A percentile compares a stretch with the other conserved stretches of the same genome.
Conservation (phyloP, 306 rosid species). For the Cajanus cajan region DNA sequence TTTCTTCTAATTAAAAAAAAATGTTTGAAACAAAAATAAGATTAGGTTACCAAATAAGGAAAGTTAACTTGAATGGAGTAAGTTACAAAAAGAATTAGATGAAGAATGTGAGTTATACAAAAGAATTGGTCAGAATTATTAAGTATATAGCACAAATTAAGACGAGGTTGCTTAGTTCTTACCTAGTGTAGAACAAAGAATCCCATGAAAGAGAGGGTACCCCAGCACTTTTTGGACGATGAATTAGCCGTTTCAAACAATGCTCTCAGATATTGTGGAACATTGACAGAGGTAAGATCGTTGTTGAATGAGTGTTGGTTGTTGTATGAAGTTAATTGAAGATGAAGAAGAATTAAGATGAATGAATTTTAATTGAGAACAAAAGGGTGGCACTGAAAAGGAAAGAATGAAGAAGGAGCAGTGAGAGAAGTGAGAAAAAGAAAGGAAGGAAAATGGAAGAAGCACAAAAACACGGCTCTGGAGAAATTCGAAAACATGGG, state of each 20-base stretch:
- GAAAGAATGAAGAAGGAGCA: not conserved
- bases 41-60: not conserved
- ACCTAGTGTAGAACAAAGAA: not conserved
- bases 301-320: not conserved
- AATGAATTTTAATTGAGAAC: not conserved
- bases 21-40: not conserved
- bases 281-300: not conserved
- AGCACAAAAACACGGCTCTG: not conserved
- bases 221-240: not conserved
- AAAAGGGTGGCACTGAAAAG: not conserved
- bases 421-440: too few relatives aligned
- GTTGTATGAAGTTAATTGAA: not conserved
- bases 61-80: not conserved
- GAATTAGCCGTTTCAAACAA: not conserved
- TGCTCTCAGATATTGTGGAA: not conserved
- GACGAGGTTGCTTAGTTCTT: not conserved
- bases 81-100: not conserved
- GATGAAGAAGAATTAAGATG: not conserved
- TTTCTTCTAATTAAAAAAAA: not conserved
- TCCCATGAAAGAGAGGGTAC: not conserved
- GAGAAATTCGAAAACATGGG: too few relatives aligned
- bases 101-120: not conserved
- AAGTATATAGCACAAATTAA: not conserved
- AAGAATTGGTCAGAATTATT: not conserved
- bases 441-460: not conserved